These are phyloP conservation scores for Pleurotus eryngii DNA, from an alignment of 768 basidiomycete species.

Conservation along the genomic window DNA sequence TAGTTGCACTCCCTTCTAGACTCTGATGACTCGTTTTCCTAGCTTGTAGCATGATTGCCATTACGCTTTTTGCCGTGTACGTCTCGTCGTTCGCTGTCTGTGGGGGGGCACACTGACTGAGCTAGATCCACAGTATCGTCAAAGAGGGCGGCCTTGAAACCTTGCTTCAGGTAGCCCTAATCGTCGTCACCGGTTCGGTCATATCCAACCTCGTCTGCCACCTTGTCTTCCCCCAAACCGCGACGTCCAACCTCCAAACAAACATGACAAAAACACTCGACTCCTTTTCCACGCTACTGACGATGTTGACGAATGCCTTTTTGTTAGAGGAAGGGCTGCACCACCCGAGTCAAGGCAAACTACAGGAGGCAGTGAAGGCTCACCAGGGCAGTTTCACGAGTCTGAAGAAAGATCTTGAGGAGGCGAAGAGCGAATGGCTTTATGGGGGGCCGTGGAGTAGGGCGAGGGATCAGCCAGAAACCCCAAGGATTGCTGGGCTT, in stretches of 20 bases:
- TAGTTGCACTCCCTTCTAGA: not conserved
- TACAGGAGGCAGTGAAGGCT: conserved; percentile 76
- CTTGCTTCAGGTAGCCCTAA: conserved; percentile 70
- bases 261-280: conserved; percentile 85
- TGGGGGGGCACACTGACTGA: not conserved
- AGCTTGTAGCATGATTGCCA: conserved; percentile 85
- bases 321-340: conserved; percentile 69
- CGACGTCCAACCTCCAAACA: conserved; percentile 75
- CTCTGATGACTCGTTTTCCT: not conserved
- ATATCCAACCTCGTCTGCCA: conserved; percentile 87
- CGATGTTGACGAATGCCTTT: conserved; percentile 81
- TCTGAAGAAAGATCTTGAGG: conserved; percentile 79
- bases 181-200: conserved; percentile 70
- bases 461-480: conserved; percentile 15
- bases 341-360: conserved; percentile 53
- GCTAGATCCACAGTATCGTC: conserved; percentile 51
- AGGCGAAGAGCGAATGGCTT: conserved; percentile 86
- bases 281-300: conserved; percentile 84
- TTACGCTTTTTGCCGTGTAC: conserved; percentile 82
- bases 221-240: conserved; percentile 79
- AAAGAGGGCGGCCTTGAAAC: conserved; percentile 84
- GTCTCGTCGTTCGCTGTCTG: conserved; percentile 9
- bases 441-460: conserved; percentile 26
- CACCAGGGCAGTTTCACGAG: conserved; percentile 90
- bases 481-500: too few relatives aligned